These are phyloP conservation scores for Diplodia intermedia DNA, from an alignment of 2,329 filamentous ascomycete genomes.

Conservation along the genomic window DNA sequence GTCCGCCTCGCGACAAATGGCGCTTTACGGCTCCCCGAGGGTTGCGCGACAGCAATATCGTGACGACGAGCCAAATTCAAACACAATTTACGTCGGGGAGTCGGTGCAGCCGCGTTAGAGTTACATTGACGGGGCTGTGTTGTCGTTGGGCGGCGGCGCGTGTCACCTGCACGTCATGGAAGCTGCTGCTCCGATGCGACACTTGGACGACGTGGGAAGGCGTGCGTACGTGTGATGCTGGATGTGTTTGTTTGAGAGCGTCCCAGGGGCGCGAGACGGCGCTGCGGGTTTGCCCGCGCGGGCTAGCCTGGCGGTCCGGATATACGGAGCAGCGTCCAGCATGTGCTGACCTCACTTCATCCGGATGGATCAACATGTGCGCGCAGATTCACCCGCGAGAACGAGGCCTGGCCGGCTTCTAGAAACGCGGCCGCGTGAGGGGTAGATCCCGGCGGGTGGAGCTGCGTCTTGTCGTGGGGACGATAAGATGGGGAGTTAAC, in stretches of 20 bases:
- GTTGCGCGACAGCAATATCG: background rate
- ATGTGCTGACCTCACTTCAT: slow-evolving; percentile 17
- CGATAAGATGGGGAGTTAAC: background rate
- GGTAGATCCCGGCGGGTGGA: slow-evolving; percentile 18
- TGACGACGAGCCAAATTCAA: slow-evolving; percentile 8
- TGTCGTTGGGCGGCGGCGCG: background rate
- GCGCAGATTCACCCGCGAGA: slow-evolving; percentile 8
- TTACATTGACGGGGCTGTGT: slow-evolving; percentile 24
- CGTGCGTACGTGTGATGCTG: slow-evolving; percentile 21
- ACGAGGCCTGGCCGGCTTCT: slow-evolving; percentile 8
- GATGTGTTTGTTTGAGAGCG: slow-evolving; percentile 24
- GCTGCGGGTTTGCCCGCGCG: slow-evolving; percentile 18
- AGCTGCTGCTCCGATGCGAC: slow-evolving; percentile 22
- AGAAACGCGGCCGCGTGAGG: slow-evolving; percentile 19
- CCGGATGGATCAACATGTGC: slow-evolving; percentile 15
- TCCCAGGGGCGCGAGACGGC: slow-evolving; percentile 2
- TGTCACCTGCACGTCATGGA: slow-evolving; percentile 19
- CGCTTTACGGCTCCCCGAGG: background rate
- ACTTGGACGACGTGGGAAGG: slow-evolving; percentile 12
- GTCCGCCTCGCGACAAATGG: background rate
- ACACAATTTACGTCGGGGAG: slow-evolving; percentile 1
- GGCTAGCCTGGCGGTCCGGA: slow-evolving; percentile 15
- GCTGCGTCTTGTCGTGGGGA: slow-evolving; percentile 8
- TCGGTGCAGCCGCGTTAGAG: background rate
- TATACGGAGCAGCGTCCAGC: slow-evolving; percentile 19